Evolutionary conservation across 139 green algal genomes (phyloP).

Genomic region (Chlamydomonas eustigma): DNA sequence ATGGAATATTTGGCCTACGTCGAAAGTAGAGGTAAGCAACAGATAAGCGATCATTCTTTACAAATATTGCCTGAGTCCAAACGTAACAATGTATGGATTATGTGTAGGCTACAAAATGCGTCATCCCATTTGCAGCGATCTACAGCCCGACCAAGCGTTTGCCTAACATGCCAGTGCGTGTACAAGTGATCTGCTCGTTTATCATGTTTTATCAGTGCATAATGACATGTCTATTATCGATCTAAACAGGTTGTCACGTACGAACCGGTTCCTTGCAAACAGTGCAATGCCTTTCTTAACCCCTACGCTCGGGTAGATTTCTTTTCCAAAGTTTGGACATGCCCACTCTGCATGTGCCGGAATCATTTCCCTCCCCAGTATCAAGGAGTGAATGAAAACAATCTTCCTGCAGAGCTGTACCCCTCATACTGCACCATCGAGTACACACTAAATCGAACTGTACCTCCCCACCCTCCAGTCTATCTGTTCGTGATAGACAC

Average conservation of each 20-base stretch:
- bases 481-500: constrained; percentile 97
- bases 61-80: background rate
- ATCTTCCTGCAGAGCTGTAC: constrained; percentile 95
- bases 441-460: constrained; percentile 76
- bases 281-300: constrained; percentile 89
- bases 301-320: constrained; percentile 91
- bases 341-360: constrained; percentile 89
- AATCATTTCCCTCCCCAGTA: constrained; percentile 98
- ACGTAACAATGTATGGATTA: background rate
- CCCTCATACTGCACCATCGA: constrained; percentile 93
- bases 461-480: constrained; percentile 62
- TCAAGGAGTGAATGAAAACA: constrained; percentile 72
- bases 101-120: constrained; percentile 89
- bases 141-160: constrained; percentile 87
- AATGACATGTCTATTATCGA: background rate
- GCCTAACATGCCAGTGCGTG: constrained; percentile 72
- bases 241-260: constrained; percentile 82
- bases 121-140: constrained; percentile 89
- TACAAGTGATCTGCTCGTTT: background rate
- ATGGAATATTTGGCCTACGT: constrained; percentile 96
- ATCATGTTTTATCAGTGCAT: background rate
- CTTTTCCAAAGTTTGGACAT: constrained; percentile 89
- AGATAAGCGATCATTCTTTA: background rate
- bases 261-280: constrained; percentile 91
- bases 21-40: constrained; percentile 32